These are phyloP conservation scores for Candida patagonica DNA, from an alignment of 805 yeast genomes.

Conservation along the genomic window DNA sequence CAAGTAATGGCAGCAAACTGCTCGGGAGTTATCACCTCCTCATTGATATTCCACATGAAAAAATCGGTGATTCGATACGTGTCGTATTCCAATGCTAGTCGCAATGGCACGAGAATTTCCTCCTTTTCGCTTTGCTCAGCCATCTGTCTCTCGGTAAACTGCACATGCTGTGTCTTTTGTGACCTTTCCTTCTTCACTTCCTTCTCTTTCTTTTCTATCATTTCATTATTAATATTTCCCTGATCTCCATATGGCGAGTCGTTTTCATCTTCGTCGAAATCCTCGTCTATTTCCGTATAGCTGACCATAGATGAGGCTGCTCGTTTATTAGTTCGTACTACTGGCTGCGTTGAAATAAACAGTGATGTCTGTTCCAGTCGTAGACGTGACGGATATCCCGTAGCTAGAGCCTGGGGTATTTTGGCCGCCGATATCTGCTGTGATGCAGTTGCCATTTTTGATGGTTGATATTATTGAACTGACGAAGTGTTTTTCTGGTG, in stretches of 20 bases:
- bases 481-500: no score
- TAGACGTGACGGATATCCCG: conserved; percentile 64
- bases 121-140: conserved; percentile 33
- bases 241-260: conserved; percentile 13
- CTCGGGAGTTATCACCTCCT: conserved; percentile 58
- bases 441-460: not conserved
- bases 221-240: not conserved
- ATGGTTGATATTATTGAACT: no score
- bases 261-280: conserved; percentile 43
- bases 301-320: conserved; percentile 54
- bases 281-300: conserved; percentile 76
- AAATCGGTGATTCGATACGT: conserved; percentile 49
- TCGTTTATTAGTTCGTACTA: conserved; percentile 66
- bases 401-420: conserved; percentile 65
- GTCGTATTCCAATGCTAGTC: conserved; percentile 51
- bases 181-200: conserved; percentile 32
- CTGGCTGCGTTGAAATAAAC: conserved; percentile 61
- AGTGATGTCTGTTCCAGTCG: conserved; percentile 67
- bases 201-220: conserved; percentile 8
- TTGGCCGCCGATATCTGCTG: conserved; percentile 4
- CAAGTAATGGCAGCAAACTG: conserved; percentile 68
- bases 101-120: conserved; percentile 52
- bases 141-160: conserved; percentile 29
- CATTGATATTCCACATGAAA: conserved; percentile 67
- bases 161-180: conserved; percentile 30